phyloP scores from a whole-genome alignment of 768 basidiomycete species.

The Candolleomyces aberdarensis region DNA sequence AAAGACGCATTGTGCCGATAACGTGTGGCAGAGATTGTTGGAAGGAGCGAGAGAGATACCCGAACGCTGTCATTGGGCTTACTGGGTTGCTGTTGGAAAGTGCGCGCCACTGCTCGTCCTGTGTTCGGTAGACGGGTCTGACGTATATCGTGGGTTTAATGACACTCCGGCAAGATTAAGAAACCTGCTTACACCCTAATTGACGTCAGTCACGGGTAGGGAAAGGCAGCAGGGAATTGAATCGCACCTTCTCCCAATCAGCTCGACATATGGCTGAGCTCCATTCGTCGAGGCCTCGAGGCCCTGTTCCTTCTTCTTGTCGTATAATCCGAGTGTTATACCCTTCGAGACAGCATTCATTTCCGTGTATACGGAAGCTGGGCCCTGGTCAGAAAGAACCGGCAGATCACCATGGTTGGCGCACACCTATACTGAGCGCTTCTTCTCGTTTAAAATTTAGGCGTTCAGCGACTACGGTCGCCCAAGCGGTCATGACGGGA shows the following conservation, averaged over 20 bases:
- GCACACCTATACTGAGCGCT: slow-evolving; percentile 82
- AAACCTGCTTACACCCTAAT: slow-evolving; percentile 20
- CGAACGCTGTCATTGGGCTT: slow-evolving; percentile 70
- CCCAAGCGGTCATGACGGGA: slow-evolving; percentile 94
- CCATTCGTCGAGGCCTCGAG: slow-evolving; percentile 54
- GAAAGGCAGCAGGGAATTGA: background rate
- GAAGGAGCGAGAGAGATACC: slow-evolving; percentile 79
- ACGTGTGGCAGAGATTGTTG: slow-evolving; percentile 76
- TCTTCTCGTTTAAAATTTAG: slow-evolving; percentile 87
- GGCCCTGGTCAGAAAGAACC: background rate
- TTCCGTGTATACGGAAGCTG: slow-evolving; percentile 91
- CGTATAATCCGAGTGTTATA: slow-evolving; percentile 75
- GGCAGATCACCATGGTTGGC: background rate
- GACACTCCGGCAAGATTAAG: background rate
- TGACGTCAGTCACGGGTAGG: background rate
- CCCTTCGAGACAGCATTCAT: slow-evolving; percentile 89
- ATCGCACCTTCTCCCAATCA: slow-evolving; percentile 62
- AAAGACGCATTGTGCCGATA: slow-evolving; percentile 70
- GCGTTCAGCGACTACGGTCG: slow-evolving; percentile 78
- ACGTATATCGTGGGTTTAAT: slow-evolving; percentile 2
- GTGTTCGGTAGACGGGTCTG: slow-evolving; percentile 79
- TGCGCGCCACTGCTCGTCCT: slow-evolving; percentile 75
- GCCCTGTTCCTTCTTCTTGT: slow-evolving; percentile 49
- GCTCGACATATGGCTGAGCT: slow-evolving; percentile 79
- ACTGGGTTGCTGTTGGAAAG: slow-evolving; percentile 69